Conservation (phyloP, 441 rosid species). For the Corymbia calophylla region DNA sequence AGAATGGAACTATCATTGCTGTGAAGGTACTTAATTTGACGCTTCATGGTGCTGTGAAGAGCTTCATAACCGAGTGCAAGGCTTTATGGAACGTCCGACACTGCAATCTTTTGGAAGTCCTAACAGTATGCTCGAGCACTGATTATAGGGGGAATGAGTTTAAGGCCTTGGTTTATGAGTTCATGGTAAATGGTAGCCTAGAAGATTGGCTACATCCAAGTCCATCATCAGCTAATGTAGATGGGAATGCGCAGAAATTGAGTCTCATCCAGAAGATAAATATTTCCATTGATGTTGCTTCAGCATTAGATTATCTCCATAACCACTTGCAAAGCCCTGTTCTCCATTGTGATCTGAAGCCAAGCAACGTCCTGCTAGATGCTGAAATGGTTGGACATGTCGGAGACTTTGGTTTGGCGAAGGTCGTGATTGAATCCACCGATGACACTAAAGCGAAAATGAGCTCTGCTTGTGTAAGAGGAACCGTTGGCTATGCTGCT, state of each 20-base stretch:
- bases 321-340: background rate
- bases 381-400: background rate
- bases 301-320: background rate
- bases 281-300: background rate
- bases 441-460: background rate
- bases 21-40: background rate
- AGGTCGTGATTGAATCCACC: background rate
- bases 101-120: background rate
- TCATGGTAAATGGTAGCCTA: background rate
- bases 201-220: background rate
- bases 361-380: background rate
- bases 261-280: background rate
- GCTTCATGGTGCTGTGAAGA: background rate
- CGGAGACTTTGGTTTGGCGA: background rate
- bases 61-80: background rate
- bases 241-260: background rate
- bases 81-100: background rate
- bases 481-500: background rate
- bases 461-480: background rate
- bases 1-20: accelerated
- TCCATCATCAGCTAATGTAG: background rate
- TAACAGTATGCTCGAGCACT: background rate
- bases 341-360: background rate
- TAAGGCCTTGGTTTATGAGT: background rate
- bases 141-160: background rate